Conservation (phyloP, 2,329 filamentous ascomycete genomes). For the Botrytis medusae region DNA sequence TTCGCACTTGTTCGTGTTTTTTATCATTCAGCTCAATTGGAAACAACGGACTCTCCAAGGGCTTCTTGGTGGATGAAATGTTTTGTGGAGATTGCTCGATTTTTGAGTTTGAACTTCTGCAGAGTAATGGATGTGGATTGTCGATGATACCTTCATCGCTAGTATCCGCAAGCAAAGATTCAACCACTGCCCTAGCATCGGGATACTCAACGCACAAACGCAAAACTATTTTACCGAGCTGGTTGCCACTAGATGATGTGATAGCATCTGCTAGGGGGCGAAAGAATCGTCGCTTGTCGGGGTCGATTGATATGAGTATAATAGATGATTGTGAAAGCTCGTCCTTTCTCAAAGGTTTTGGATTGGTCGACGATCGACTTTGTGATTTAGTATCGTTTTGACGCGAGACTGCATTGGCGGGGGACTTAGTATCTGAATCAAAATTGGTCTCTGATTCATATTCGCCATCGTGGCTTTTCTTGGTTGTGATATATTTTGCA, state of each 20-base stretch:
- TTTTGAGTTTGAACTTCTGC: neutral
- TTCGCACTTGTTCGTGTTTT: neutral
- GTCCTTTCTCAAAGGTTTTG: neutral
- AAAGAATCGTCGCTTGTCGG: constrained; percentile 18
- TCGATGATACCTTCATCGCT: neutral
- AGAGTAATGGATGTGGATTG: neutral
- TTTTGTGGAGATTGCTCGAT: neutral
- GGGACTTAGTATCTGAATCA: neutral
- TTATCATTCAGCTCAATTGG: neutral
- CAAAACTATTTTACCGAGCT: neutral
- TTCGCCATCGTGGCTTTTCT: neutral
- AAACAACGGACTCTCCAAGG: too few relatives aligned
- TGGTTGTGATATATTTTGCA: neutral
- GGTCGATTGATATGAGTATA: constrained; percentile 4
- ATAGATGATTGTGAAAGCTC: neutral
- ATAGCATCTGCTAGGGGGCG: constrained; percentile 14
- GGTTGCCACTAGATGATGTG: neutral
- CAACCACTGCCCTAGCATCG: constrained; percentile 6
- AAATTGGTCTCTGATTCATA: neutral
- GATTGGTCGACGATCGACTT: constrained; percentile 3
- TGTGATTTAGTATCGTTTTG: neutral
- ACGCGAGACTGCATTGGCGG: neutral
- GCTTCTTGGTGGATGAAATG: too few relatives aligned
- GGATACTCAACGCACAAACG: constrained; percentile 16
- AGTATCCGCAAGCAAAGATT: constrained; percentile 12